phyloP scores from a whole-genome alignment of 495 filamentous ascomycete genomes.

The Xylaria cubensis region DNA sequence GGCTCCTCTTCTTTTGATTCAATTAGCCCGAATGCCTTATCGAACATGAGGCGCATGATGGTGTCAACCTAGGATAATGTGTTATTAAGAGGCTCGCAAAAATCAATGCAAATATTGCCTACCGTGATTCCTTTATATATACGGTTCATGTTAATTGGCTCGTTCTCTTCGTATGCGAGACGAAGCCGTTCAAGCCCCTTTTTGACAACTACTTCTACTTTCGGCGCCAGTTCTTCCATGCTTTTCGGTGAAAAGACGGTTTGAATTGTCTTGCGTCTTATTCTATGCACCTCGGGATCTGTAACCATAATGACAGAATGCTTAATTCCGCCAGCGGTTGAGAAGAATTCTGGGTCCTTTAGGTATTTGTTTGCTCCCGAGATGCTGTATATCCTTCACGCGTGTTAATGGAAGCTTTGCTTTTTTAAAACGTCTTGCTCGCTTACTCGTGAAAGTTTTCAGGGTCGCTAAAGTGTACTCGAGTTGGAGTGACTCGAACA shows the following conservation, averaged over 20 bases:
- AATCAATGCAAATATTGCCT: not conserved
- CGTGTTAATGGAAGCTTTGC: not conserved
- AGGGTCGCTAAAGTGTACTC: slow-evolving; percentile 20
- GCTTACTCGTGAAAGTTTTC: slow-evolving; percentile 21
- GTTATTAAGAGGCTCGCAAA: not conserved
- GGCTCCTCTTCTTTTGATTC: slow-evolving; percentile 11
- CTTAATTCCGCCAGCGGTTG: slow-evolving; percentile 13
- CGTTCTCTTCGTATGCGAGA: not conserved
- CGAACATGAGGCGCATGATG: slow-evolving; percentile 17
- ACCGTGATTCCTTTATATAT: slow-evolving; percentile 13
- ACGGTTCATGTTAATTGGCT: slow-evolving; percentile 15
- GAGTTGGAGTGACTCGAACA: slow-evolving; percentile 10
- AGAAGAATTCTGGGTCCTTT: slow-evolving; percentile 18
- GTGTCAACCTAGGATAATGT: slow-evolving; percentile 9
- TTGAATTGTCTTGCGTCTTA: slow-evolving; percentile 8
- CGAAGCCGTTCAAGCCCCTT: slow-evolving; percentile 11
- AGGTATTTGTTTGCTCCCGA: slow-evolving; percentile 6
- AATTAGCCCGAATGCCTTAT: not conserved
- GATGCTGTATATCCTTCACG: not conserved
- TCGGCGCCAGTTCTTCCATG: slow-evolving; percentile 18
- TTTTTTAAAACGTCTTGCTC: not conserved
- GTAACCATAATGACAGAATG: slow-evolving; percentile 3
- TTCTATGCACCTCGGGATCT: not conserved
- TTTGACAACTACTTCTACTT: slow-evolving; percentile 3
- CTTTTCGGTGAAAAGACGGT: not conserved